phyloP scores from a whole-genome alignment of 2,329 filamentous ascomycete species.

The Hypoxylon sp. region DNA sequence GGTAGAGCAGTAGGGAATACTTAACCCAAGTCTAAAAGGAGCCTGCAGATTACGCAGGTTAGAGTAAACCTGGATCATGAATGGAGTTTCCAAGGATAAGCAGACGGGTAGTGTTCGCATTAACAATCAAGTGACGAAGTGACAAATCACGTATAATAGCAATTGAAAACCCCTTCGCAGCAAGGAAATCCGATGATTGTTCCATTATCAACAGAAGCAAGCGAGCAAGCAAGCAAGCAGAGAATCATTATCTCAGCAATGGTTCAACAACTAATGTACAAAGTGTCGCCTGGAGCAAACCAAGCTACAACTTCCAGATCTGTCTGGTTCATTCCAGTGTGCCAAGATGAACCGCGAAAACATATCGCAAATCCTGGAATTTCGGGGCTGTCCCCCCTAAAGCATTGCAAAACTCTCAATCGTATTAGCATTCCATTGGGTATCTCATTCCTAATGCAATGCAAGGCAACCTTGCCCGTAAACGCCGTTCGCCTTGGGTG shows the following conservation, averaged over 20 bases:
- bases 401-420: slow-evolving; percentile 4
- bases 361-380: not conserved
- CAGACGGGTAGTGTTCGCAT: not conserved
- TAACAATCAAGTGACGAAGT: not conserved
- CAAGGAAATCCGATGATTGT: not conserved
- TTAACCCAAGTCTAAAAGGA: not conserved
- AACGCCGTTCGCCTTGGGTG: slow-evolving; percentile 24
- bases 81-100: not conserved
- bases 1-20: not conserved
- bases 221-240: not conserved
- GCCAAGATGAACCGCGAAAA: not conserved
- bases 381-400: not conserved
- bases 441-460: slow-evolving; percentile 43
- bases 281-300: not conserved
- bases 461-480: slow-evolving; percentile 16
- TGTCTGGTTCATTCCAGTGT: not conserved
- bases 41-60: not conserved
- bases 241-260: not conserved
- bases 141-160: slow-evolving; percentile 1
- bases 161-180: not conserved
- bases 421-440: slow-evolving; percentile 34
- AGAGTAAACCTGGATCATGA: not conserved
- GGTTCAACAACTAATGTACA: not conserved
- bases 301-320: not conserved
- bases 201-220: not conserved